Evolutionary conservation across 1,139 yeast species (phyloP).

Genomic region (Geotrichum reessii): DNA sequence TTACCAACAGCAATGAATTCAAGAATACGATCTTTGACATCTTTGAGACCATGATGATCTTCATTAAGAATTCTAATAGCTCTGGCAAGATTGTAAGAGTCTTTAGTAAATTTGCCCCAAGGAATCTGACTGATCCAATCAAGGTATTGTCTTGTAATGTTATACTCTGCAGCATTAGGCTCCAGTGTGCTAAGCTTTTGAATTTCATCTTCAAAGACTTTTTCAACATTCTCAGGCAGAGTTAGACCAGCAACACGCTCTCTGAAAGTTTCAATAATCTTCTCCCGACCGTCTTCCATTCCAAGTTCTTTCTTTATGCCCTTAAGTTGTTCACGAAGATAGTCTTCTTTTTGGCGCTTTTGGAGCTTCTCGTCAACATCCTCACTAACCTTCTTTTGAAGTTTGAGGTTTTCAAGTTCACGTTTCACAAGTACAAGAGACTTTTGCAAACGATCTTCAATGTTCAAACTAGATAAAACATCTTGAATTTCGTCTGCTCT

Average conservation of each 20-base stretch:
- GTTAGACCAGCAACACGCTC: constrained; percentile 68
- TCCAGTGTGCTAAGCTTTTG: constrained; percentile 63
- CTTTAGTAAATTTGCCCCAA: constrained; percentile 85
- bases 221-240: constrained; percentile 62
- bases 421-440: constrained; percentile 74
- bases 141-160: constrained; percentile 79
- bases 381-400: constrained; percentile 59
- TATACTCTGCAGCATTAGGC: constrained; percentile 75
- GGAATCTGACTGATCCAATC: constrained; percentile 95
- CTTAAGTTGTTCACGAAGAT: constrained; percentile 59
- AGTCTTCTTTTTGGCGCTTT: constrained; percentile 62
- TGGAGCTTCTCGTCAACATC: constrained; percentile 63
- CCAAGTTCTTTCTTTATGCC: constrained; percentile 88
- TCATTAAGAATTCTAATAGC: constrained; percentile 65
- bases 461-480: constrained; percentile 64
- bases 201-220: constrained; percentile 81
- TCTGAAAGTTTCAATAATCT: constrained; percentile 68
- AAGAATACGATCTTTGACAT: constrained; percentile 71
- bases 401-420: constrained; percentile 66
- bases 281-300: constrained; percentile 79
- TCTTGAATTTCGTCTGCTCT: constrained; percentile 59
- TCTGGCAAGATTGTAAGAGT: constrained; percentile 65
- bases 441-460: constrained; percentile 67
- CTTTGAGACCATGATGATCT: constrained; percentile 79
- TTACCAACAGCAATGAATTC: constrained; percentile 65